phyloP scores from a whole-genome alignment of 108 stramenopile species.

The Nannochloropsis salina region DNA sequence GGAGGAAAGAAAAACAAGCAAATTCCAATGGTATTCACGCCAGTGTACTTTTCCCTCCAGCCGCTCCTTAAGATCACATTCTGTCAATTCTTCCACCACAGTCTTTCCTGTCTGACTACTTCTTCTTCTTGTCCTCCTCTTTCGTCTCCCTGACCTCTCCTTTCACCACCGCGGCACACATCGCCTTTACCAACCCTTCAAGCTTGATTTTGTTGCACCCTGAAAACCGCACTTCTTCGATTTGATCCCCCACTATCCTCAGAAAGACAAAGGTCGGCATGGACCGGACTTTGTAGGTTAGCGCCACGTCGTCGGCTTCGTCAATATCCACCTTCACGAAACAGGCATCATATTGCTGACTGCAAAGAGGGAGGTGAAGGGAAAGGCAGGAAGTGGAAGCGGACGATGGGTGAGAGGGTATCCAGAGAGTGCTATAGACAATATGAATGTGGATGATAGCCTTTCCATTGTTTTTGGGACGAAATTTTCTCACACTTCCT shows the following conservation, averaged over 20 bases:
- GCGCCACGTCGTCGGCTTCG: not conserved
- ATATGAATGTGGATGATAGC: not conserved
- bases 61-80: not conserved
- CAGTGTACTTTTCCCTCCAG: not conserved
- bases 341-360: not conserved
- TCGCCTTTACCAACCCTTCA: not conserved
- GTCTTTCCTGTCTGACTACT: not conserved
- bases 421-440: too few species aligned
- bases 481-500: not conserved
- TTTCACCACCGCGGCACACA: not conserved
- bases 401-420: too few species aligned
- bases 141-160: not conserved
- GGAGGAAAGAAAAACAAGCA: not conserved
- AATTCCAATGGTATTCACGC: not conserved
- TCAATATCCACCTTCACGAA: constrained; percentile 19
- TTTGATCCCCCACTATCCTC: not conserved
- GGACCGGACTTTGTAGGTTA: not conserved
- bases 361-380: not conserved
- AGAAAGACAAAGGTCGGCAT: constrained; percentile 15
- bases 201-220: not conserved
- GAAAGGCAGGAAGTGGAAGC: not conserved
- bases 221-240: not conserved
- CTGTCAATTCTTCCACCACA: not conserved
- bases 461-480: not conserved
- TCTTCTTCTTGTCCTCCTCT: not conserved